Base-by-base conservation (phyloP, 768 basidiomycete species). In the Rhizopogon salebrosus region DNA sequence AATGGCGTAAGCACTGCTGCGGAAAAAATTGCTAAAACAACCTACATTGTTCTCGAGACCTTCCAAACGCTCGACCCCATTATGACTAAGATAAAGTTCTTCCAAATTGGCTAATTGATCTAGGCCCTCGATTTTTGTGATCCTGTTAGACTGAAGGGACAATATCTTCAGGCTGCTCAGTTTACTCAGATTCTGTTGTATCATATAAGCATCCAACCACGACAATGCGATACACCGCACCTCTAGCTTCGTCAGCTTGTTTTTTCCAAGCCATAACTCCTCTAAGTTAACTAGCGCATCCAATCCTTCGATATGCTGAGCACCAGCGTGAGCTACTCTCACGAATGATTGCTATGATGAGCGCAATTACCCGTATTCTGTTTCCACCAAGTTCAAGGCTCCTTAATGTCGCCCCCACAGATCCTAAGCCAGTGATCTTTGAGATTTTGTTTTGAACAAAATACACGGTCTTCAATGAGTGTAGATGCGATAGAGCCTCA, bases 231-330 rank as follows among this genome's bases (percentile, higher is more conserved):
- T 37, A 14, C n/a, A 10, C 49, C 63, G 38, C 57, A 91, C 92
- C 78, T 95, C 89, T 4, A 99, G 79, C 66, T 82, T 85, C 6
- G 84, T 66, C 53, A 99, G 92, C 73, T 98, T 99, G 67, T 99
- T 99, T 78, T 99, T 99, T 7, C 97, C 97, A 3, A 98, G 71
- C 93, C 95, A 98, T 3, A 99, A 74, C 61, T 98, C 94, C 59
- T 94, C 91, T 9, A 99, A 73, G 58, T 87, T 89, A 1, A 85
- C 80, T 36, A 97, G 72, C 1, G 80, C 75, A 10, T 91, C 90
- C 3, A 98, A 69, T 37, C 87, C 86, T 66, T 98, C 92, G 53
- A 99, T 95, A 73, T 77, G 81, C 94, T 97, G 9, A 27, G n/a
- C 9, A 51, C 52, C 2, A 22, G 37, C 7, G 52, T 58, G 3